Percentiles rank a stretch among this genome's conserved stretches.
These are phyloP conservation scores for Talaromyces sp. DNA, from an alignment of 2,329 filamentous ascomycete genomes.

Conservation along the genomic window DNA sequence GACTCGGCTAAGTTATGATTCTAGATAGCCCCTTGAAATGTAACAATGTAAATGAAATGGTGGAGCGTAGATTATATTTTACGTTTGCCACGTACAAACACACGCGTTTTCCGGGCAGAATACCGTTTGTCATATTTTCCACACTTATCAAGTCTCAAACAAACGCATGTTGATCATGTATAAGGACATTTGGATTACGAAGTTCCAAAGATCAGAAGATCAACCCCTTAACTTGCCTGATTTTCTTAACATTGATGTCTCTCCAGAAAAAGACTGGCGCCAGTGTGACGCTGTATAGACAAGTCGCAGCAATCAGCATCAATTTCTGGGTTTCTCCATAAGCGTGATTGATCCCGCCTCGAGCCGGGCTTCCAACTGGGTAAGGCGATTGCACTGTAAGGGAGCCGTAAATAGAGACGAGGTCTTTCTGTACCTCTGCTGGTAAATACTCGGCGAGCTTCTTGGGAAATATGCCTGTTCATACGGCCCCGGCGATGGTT, in stretches of 20 bases:
- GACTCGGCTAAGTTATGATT: constrained; percentile 21
- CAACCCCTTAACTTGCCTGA: constrained; percentile 14
- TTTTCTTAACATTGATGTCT: constrained; percentile 17
- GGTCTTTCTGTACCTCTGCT: constrained; percentile 16
- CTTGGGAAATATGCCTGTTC: constrained; percentile 47
- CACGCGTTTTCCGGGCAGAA: background rate
- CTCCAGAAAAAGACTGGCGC: constrained; percentile 14
- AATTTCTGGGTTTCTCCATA: constrained; percentile 42
- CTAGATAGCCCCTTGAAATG: constrained; percentile 12
- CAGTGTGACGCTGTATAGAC: constrained; percentile 12
- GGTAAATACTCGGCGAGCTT: constrained; percentile 40
- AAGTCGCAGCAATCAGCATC: constrained; percentile 28
- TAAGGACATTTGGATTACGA: background rate
- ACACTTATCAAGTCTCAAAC: background rate
- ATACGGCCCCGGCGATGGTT: constrained; percentile 53
- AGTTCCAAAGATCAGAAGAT: constrained; percentile 6
- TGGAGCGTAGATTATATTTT: background rate
- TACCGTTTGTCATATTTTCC: background rate
- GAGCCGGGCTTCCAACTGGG: constrained; percentile 29
- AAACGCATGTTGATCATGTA: background rate
- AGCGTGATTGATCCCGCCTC: constrained; percentile 38
- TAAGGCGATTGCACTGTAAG: constrained; percentile 39
- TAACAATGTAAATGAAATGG: background rate
- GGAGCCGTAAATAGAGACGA: constrained; percentile 36
- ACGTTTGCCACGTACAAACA: background rate